Conservation (phyloP, 192 early-diverging fungal species). For the Funneliformis geosporum region DNA sequence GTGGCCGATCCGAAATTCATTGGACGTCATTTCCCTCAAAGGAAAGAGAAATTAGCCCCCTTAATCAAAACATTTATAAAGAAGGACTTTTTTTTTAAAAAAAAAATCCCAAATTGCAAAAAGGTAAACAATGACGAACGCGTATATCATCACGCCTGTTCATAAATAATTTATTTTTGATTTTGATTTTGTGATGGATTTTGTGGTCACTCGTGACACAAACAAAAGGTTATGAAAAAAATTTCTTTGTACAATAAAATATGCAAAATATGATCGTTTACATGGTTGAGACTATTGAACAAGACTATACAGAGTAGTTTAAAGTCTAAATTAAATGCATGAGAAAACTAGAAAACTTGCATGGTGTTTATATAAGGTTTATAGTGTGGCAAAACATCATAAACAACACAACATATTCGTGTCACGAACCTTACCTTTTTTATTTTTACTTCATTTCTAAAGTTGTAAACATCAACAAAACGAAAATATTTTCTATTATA, state of each 20-base stretch:
- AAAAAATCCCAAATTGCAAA: neutral
- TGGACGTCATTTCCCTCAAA: too few species aligned
- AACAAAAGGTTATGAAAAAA: too few species aligned
- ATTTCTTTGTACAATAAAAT: too few species aligned
- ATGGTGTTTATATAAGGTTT: neutral
- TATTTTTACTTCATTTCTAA: neutral
- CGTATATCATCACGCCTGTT: neutral
- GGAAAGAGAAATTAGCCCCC: too few species aligned
- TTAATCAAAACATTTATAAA: too few species aligned
- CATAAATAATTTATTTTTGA: too few species aligned
- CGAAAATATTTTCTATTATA: too few species aligned
- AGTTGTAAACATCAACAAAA: neutral
- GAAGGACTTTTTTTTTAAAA: neutral
- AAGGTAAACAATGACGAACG: neutral
- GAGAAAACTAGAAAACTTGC: neutral
- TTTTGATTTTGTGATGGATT: too few species aligned
- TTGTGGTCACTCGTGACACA: too few species aligned
- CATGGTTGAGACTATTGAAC: neutral
- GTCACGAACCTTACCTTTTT: neutral
- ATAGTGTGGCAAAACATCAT: neutral
- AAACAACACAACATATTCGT: neutral
- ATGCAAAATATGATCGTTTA: neutral
- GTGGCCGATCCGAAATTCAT: too few species aligned
- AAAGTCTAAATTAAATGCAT: constrained; percentile 1
- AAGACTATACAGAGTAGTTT: neutral